These are phyloP conservation scores for Alternaria alternata DNA, from an alignment of 2,329 filamentous ascomycete genomes.

Conservation along the genomic window DNA sequence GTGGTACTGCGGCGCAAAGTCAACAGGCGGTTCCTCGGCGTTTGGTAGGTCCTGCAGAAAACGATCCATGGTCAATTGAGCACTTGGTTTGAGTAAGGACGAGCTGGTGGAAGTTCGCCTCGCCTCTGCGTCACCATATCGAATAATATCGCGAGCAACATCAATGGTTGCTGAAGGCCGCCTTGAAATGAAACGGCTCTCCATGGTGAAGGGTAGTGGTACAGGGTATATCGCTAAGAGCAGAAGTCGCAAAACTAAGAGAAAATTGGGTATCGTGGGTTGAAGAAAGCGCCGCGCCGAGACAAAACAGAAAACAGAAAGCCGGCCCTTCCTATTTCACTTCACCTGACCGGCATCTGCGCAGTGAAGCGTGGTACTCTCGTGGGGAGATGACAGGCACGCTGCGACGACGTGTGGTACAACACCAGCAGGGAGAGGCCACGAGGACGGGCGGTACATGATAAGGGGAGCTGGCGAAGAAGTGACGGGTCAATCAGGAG, in stretches of 20 bases:
- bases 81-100: slow-evolving; percentile 48
- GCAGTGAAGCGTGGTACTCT: slow-evolving; percentile 38
- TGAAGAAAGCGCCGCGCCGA: slow-evolving; percentile 14
- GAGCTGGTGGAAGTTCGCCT: slow-evolving; percentile 31
- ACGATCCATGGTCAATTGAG: slow-evolving; percentile 54
- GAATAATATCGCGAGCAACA: slow-evolving; percentile 23
- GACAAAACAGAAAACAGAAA: slow-evolving; percentile 18
- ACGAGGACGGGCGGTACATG: slow-evolving; percentile 20
- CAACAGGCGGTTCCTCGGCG: slow-evolving; percentile 50
- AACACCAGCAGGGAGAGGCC: slow-evolving; percentile 24
- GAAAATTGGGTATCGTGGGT: slow-evolving; percentile 19
- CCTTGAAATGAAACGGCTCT: slow-evolving; percentile 32
- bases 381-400: slow-evolving; percentile 27
- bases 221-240: slow-evolving; percentile 44
- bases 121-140: slow-evolving; percentile 21
- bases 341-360: slow-evolving; percentile 42
- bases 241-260: slow-evolving; percentile 16
- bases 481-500: slow-evolving; percentile 32
- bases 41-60: slow-evolving; percentile 54
- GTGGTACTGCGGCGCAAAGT: slow-evolving; percentile 51
- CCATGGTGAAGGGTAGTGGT: slow-evolving; percentile 41
- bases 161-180: slow-evolving; percentile 31
- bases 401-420: slow-evolving; percentile 39
- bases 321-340: slow-evolving; percentile 14
- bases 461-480: slow-evolving; percentile 20